Base-by-base conservation (phyloP, 2,329 filamentous ascomycete genomes). In the Fusarium sp. region DNA sequence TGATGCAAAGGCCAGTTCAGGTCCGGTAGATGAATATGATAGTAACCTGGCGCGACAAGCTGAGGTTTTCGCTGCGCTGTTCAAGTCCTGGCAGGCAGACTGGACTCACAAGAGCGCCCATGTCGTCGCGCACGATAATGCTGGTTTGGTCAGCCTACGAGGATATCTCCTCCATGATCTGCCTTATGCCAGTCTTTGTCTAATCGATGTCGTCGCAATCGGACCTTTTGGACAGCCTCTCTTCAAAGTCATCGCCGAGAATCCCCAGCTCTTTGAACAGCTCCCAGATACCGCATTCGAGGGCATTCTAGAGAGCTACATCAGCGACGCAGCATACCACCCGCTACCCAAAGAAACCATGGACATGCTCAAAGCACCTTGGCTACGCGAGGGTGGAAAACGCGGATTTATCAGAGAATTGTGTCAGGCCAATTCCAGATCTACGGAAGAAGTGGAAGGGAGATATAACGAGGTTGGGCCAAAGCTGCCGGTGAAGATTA, bases 61-160 rank as follows among this genome's bases (percentile, higher is more conserved):
- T 0, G 71, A 77, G 32, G 78, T 75, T 2, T 79, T 78, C 11
- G 72, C 79, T 8, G 80, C 78, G 0, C 75, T 84, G 0, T 79
- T 79, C 53, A 67, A 73, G 8, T 71, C 74, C 19, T 80, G 81
- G 76, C 48, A 72, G 6, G 27, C 68, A 10, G 37, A 64, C 8
- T 77, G 74, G 73, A 44, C 40, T 14, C 58, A 56, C 7, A 65
- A 56, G 6, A 71, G 68, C 17, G 75, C 81, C 1, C 77, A 81
- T 52, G 72, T 84, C 1, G 63, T 84, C 2, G 81, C 82, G 0
- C 82, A 84, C 58, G 82, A 84, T 30, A 78, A 82, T 35, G 82
- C 75, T 1, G 82, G 82, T 0, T 57, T 82, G 11, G 77, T 83
- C 41, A 75, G 74, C 20, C 48, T 83, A 7, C 77, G 81, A 4